These are phyloP conservation scores for Sarcocystis neurona DNA, from an alignment of 169 alveolate species.

Conservation along the genomic window DNA sequence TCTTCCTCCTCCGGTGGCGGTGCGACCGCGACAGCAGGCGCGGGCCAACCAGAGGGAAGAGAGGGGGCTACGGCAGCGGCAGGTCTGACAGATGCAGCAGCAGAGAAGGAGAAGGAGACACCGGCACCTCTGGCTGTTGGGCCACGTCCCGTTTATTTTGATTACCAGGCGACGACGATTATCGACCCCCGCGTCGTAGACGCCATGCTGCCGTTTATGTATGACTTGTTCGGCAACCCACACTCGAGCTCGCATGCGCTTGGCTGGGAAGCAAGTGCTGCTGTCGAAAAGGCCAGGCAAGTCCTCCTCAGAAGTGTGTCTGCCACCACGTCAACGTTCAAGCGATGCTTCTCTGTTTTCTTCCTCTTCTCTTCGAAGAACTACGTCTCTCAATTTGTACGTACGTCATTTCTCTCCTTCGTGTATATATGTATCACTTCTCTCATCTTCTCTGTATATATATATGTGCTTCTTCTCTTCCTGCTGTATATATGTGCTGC, in stretches of 20 bases:
- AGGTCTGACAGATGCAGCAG: background rate
- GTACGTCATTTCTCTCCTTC: too few species aligned
- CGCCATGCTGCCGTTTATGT: slow-evolving; percentile 95
- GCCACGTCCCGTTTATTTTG: slow-evolving; percentile 83
- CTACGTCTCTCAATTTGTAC: too few species aligned
- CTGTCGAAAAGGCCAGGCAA: slow-evolving; percentile 92
- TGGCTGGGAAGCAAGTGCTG: slow-evolving; percentile 97
- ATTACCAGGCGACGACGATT: slow-evolving; percentile 97
- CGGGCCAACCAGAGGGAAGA: too few species aligned
- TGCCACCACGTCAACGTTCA: background rate
- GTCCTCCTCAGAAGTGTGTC: background rate
- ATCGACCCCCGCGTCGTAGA: slow-evolving; percentile 98
- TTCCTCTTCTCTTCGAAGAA: too few species aligned
- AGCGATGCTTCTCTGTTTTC: too few species aligned
- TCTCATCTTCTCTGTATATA: too few species aligned
- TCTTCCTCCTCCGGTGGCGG: background rate
- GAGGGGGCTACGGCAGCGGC: too few species aligned
- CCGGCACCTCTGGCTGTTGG: background rate
- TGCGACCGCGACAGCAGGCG: background rate
- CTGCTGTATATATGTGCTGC: background rate
- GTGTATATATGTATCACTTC: too few species aligned
- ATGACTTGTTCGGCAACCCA: slow-evolving; percentile 93
- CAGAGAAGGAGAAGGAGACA: background rate
- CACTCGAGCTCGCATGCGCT: slow-evolving; percentile 95
- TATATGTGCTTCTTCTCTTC: too few species aligned